phyloP scores from a whole-genome alignment of 163 green algal genomes.

The Scenedesmus sp. region DNA sequence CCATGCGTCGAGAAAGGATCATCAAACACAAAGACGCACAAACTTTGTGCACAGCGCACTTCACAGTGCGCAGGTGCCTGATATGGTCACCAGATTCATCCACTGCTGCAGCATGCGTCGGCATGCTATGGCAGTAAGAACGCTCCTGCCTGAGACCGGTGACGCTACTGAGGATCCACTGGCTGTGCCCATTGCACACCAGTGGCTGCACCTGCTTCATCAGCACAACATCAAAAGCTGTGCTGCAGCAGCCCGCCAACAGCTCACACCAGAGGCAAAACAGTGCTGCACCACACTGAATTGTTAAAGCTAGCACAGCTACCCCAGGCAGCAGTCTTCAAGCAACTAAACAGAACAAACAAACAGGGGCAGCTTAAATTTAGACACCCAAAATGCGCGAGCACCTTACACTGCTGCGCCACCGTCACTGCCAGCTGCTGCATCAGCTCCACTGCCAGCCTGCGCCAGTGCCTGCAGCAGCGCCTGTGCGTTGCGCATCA shows the following conservation, averaged over 20 bases:
- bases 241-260: no score
- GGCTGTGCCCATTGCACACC: no score
- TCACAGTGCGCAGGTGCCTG: not conserved
- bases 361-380: no score
- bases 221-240: no score
- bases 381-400: no score
- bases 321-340: no score
- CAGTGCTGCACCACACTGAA: no score
- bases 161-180: not conserved
- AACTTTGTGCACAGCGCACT: not conserved
- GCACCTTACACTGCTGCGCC: not conserved
- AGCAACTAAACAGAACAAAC: no score
- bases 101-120: not conserved
- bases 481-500: constrained; percentile 7
- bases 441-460: not conserved
- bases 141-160: not conserved
- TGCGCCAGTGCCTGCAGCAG: constrained; percentile 20
- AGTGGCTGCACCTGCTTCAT: no score
- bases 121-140: not conserved
- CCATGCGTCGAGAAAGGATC: not conserved
- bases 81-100: not conserved
- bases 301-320: no score
- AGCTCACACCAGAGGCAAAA: no score
- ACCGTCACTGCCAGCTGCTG: not conserved
- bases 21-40: not conserved